Conservation (phyloP, 805 yeast species). For the Hanseniaspora vineae region DNA sequence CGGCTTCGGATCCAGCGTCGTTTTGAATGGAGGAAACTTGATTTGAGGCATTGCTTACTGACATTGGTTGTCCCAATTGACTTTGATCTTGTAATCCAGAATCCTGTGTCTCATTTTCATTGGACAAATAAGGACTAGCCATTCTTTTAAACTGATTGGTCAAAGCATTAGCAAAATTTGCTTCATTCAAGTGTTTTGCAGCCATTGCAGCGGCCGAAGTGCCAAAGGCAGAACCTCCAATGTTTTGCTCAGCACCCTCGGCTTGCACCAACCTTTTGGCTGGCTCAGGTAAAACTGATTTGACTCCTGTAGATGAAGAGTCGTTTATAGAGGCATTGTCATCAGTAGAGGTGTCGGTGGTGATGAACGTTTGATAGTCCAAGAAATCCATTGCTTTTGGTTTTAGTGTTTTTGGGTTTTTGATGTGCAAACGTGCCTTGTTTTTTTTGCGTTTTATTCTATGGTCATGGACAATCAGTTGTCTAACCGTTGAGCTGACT, state of each 20-base stretch:
- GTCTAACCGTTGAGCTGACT: no score
- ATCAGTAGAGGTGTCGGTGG: slow-evolving; percentile 13
- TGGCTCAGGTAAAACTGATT: slow-evolving; percentile 16
- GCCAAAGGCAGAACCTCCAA: not conserved
- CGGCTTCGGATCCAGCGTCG: not conserved
- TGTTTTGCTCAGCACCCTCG: not conserved
- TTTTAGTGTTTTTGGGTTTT: not conserved
- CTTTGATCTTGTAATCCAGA: not conserved
- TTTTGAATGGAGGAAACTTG: not conserved
- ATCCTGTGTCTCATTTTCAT: no score
- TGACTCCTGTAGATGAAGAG: not conserved
- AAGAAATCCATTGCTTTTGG: slow-evolving; percentile 26
- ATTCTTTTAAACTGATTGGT: not conserved
- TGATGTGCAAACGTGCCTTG: not conserved
- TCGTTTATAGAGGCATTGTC: not conserved
- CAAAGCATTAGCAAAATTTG: not conserved
- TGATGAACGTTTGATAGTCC: slow-evolving; percentile 35
- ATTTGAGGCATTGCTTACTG: not conserved
- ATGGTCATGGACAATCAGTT: no score
- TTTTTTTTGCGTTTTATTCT: no score
- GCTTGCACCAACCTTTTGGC: slow-evolving; percentile 16
- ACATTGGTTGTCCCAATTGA: not conserved
- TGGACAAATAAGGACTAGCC: not conserved
- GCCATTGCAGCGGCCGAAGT: not conserved
- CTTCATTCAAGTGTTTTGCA: not conserved